These are phyloP conservation scores for Fusarium pseudoanthophilum DNA, from an alignment of 2,329 filamentous ascomycete species.

Conservation along the genomic window DNA sequence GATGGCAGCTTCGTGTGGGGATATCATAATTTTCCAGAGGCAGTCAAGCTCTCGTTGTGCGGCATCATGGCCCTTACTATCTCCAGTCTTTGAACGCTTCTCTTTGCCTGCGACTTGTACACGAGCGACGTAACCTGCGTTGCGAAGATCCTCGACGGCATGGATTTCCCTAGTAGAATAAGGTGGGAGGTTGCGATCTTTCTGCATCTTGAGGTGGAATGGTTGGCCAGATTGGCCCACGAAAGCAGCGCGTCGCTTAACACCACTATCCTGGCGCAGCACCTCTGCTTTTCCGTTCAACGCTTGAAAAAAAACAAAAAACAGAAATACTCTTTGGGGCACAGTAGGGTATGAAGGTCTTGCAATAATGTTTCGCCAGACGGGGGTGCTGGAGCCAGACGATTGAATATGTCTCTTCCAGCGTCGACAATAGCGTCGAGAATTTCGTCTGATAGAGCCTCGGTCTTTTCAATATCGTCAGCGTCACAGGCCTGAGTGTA, in stretches of 20 bases:
- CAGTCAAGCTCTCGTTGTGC: background rate
- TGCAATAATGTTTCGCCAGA: too few relatives aligned
- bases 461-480: background rate
- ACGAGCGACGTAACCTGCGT: background rate
- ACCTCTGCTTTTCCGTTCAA: too few relatives aligned
- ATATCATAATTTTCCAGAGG: background rate
- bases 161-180: background rate
- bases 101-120: background rate
- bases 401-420: background rate
- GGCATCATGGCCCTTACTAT: background rate
- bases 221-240: background rate
- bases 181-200: background rate
- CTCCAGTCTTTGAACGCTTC: background rate
- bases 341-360: background rate
- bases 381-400: background rate
- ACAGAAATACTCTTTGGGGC: background rate
- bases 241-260: too few relatives aligned
- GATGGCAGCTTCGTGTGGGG: background rate
- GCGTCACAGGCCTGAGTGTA: rapidly evolving
- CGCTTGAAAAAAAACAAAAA: background rate
- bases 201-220: background rate
- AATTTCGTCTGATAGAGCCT: background rate
- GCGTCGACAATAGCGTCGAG: background rate
- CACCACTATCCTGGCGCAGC: too few relatives aligned
- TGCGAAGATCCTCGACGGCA: background rate